Evolutionary conservation across 805 yeast species (phyloP).

Genomic region (Wickerhamiella allomyrinae): DNA sequence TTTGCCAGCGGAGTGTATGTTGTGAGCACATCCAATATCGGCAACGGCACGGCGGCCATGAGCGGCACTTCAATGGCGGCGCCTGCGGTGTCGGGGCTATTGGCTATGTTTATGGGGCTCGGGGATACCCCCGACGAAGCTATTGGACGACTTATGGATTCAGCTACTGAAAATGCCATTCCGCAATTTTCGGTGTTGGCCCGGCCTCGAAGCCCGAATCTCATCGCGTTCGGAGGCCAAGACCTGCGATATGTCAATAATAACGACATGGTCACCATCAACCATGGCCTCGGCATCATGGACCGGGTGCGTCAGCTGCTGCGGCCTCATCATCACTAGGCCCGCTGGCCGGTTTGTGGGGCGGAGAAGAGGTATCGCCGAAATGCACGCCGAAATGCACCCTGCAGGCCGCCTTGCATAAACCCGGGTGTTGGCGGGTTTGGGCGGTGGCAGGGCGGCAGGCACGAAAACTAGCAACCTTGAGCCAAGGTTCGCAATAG

Average conservation of each 20-base stretch:
- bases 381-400: too few species aligned
- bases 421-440: too few species aligned
- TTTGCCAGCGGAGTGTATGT: slow-evolving; percentile 71
- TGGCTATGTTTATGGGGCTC: slow-evolving; percentile 20
- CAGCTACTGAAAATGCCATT: slow-evolving; percentile 18
- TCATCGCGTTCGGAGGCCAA: slow-evolving; percentile 12
- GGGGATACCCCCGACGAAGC: slow-evolving; percentile 20
- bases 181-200: slow-evolving; percentile 18
- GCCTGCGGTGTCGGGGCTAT: slow-evolving; percentile 21
- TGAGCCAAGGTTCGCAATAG: too few species aligned
- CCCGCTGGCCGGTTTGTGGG: too few species aligned
- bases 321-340: too few species aligned
- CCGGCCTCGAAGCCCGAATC: slow-evolving; percentile 20
- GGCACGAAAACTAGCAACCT: too few species aligned
- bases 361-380: too few species aligned
- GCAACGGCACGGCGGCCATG: slow-evolving; percentile 13
- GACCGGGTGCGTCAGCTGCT: not conserved
- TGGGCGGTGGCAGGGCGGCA: too few species aligned
- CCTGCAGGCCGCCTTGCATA: too few species aligned
- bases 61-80: slow-evolving; percentile 23
- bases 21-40: slow-evolving; percentile 18
- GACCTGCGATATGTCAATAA: not conserved
- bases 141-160: slow-evolving; percentile 11
- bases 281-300: not conserved
- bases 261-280: not conserved